A percentile compares a stretch with the other conserved stretches of the same genome.
Evolutionary conservation across 495 filamentous ascomycete genomes (phyloP).

Genomic region (Astrocystis sublimbata): DNA sequence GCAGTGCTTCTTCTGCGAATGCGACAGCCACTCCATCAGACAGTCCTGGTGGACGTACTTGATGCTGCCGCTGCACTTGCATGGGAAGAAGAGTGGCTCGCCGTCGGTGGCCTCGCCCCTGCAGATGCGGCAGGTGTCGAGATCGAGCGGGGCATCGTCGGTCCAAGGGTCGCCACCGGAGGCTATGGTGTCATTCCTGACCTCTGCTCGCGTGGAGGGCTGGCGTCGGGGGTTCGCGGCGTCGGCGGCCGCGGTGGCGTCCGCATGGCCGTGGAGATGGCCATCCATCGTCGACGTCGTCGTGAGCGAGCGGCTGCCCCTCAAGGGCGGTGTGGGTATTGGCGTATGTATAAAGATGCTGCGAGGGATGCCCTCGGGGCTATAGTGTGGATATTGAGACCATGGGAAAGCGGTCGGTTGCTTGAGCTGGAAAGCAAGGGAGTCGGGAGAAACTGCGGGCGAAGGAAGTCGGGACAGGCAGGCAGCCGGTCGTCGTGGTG

Average conservation of each 20-base stretch:
- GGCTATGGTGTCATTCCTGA: constrained; percentile 10
- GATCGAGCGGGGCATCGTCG: constrained; percentile 41
- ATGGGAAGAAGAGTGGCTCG: constrained; percentile 94
- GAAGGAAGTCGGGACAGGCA: background rate
- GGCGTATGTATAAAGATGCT: background rate
- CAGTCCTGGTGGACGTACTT: constrained; percentile 98
- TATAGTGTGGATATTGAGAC: constrained; percentile 15
- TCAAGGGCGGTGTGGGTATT: background rate
- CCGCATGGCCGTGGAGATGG: constrained; percentile 14
- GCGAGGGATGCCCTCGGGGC: constrained; percentile 18
- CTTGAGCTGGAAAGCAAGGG: background rate
- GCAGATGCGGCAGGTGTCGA: constrained; percentile 93
- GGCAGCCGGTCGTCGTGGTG: background rate
- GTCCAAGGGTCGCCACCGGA: constrained; percentile 20
- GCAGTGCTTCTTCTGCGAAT: constrained; percentile 98
- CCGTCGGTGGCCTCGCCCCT: constrained; percentile 80
- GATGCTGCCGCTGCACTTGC: constrained; percentile 98
- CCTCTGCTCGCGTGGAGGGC: constrained; percentile 12
- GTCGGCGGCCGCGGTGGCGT: constrained; percentile 14
- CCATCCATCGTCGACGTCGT: constrained; percentile 6
- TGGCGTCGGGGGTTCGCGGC: constrained; percentile 27
- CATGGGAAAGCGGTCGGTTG: constrained; percentile 6
- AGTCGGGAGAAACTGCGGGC: background rate
- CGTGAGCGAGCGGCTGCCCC: background rate
- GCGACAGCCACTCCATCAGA: constrained; percentile 95